A percentile compares a stretch with the other conserved stretches of the same genome.
These are phyloP conservation scores for Ogataea angusta DNA, from an alignment of 805 yeast species.

Conservation along the genomic window DNA sequence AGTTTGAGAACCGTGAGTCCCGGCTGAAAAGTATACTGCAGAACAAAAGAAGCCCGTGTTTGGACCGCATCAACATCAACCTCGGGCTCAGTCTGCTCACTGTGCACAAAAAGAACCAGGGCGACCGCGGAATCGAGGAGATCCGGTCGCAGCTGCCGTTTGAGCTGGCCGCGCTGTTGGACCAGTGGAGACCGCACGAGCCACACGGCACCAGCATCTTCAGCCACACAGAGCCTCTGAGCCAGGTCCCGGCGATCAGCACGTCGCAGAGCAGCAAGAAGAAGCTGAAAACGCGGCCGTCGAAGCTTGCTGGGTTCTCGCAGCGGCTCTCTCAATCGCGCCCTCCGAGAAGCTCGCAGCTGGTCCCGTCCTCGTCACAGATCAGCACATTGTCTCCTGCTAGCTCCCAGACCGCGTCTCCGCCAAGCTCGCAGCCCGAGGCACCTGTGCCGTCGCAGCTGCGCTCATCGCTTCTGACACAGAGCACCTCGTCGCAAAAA, in stretches of 20 bases:
- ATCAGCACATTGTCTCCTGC: neutral
- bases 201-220: constrained; percentile 1
- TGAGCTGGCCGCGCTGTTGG: constrained; percentile 14
- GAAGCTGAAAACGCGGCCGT: neutral
- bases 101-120: neutral
- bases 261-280: constrained; percentile 6
- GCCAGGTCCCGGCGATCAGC: constrained; percentile 12
- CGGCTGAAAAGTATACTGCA: constrained; percentile 1
- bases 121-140: constrained; percentile 3
- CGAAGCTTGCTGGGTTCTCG: constrained; percentile 1
- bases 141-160: constrained; percentile 6
- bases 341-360: neutral
- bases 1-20: constrained; percentile 2
- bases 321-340: neutral
- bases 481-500: constrained; percentile 4
- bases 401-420: constrained; percentile 1
- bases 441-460: neutral
- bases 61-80: neutral
- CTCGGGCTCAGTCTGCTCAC: constrained; percentile 15
- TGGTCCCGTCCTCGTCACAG: neutral
- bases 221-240: constrained; percentile 2
- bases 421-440: constrained; percentile 1
- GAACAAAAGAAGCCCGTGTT: neutral
- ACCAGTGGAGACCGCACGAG: constrained; percentile 17
- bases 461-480: constrained; percentile 8